Conservation (phyloP, 2,329 filamentous ascomycete species). For the Paecilomyces formosus region DNA sequence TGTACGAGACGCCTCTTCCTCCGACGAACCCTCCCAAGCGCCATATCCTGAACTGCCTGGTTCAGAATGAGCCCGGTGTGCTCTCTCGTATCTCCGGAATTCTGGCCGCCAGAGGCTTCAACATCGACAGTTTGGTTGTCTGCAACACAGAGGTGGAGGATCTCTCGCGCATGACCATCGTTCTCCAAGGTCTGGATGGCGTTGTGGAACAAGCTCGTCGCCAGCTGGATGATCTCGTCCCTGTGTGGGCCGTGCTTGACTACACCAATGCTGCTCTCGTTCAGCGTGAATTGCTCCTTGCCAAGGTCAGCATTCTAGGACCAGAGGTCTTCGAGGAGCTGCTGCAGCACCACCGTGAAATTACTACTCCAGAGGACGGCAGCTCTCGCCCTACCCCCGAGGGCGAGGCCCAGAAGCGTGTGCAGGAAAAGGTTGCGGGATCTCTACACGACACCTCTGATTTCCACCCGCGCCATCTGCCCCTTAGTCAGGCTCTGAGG, state of each 20-base stretch:
- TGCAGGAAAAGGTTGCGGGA: conserved; percentile 30
- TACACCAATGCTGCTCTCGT: conserved; percentile 90
- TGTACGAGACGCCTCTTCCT: conserved; percentile 92
- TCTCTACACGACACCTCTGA: conserved; percentile 40
- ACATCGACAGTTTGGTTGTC: conserved; percentile 96
- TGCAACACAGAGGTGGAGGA: conserved; percentile 97
- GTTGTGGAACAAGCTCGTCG: conserved; percentile 94
- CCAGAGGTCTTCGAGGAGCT: conserved; percentile 98
- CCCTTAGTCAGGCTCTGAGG: conserved; percentile 78
- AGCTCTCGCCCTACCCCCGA: conserved; percentile 28
- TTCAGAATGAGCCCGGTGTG: conserved; percentile 98
- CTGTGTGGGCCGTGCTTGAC: conserved; percentile 96
- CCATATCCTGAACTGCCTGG: conserved; percentile 94
- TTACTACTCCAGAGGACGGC: conserved; percentile 47
- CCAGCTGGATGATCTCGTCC: conserved; percentile 92
- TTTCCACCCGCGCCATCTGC: conserved; percentile 84
- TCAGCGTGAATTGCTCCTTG: conserved; percentile 88
- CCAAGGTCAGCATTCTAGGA: conserved; percentile 93
- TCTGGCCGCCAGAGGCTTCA: conserved; percentile 91
- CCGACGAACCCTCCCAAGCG: conserved; percentile 80
- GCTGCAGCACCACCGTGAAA: conserved; percentile 89
- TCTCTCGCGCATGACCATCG: conserved; percentile 96
- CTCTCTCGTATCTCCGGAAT: conserved; percentile 95
- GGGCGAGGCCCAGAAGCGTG: conserved; percentile 23
- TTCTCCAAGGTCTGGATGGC: conserved; percentile 89